These are phyloP conservation scores for Calamus simplicifolius DNA, from an alignment of 176 grass and related monocot genomes.

Conservation along the genomic window DNA sequence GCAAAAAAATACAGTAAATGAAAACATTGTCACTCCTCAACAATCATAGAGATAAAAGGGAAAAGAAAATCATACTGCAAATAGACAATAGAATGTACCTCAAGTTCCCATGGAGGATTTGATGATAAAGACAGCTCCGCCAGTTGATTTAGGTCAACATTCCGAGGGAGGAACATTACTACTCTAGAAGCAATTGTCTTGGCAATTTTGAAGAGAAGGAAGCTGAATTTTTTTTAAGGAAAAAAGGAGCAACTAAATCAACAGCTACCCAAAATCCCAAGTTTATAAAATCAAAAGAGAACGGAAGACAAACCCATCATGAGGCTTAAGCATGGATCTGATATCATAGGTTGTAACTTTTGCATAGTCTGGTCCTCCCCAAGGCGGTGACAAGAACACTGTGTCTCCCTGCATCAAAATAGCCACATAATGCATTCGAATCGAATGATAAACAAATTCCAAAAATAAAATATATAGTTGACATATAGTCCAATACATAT, in stretches of 20 bases:
- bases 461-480: neutral
- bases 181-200: conserved; percentile 60
- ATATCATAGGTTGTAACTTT: conserved; percentile 79
- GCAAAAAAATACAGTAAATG: no score
- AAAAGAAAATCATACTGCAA: neutral
- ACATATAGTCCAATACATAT: no score
- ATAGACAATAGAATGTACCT: conserved; percentile 29
- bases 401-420: conserved; percentile 50
- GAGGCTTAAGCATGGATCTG: conserved; percentile 76
- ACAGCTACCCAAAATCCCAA: no score
- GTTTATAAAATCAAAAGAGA: conserved; percentile 8
- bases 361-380: conserved; percentile 87
- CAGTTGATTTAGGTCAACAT: conserved; percentile 67
- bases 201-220: conserved; percentile 70
- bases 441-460: neutral
- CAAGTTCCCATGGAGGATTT: conserved; percentile 74
- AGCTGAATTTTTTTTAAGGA: conserved; percentile 27
- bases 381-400: conserved; percentile 91
- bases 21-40: no score
- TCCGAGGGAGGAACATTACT: conserved; percentile 95
- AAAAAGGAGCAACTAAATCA: neutral
- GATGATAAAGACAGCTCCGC: conserved; percentile 64
- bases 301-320: conserved; percentile 63
- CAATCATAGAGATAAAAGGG: neutral
- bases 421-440: no score